A percentile compares a stretch with the other conserved stretches of the same genome.
These are phyloP conservation scores for Globisporangium okanoganense DNA, from an alignment of 352 stramenopile species.

Conservation along the genomic window DNA sequence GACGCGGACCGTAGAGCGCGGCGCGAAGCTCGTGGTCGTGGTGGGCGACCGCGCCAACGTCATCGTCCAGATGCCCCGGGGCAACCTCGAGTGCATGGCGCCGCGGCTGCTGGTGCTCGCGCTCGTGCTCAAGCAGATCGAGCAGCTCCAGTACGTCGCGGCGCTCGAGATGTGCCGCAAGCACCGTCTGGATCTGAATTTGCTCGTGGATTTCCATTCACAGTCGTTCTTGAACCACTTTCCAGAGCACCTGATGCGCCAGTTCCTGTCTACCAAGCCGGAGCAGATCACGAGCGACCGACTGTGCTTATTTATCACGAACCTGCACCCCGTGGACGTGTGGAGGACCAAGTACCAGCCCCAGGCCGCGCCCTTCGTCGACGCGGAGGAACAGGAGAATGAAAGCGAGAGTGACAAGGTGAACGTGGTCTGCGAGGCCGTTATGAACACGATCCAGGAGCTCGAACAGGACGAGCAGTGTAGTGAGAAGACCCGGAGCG, in stretches of 20 bases:
- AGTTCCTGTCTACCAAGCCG: constrained; percentile 26
- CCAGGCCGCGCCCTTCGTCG: constrained; percentile 29
- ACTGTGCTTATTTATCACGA: constrained; percentile 75
- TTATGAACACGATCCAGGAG: constrained; percentile 34
- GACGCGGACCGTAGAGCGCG: constrained; percentile 54
- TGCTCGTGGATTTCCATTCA: constrained; percentile 64
- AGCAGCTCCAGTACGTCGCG: constrained; percentile 30
- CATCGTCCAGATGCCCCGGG: constrained; percentile 70
- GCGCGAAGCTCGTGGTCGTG: constrained; percentile 54
- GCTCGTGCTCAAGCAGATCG: constrained; percentile 40
- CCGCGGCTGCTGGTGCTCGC: constrained; percentile 59
- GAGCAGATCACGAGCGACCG: constrained; percentile 47
- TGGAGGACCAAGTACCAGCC: constrained; percentile 66
- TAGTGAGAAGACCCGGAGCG: constrained; percentile 11
- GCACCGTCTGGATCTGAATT: constrained; percentile 74
- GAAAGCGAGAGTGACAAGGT: constrained; percentile 32
- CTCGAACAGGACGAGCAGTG: constrained; percentile 21
- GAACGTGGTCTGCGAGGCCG: constrained; percentile 49
- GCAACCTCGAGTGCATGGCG: constrained; percentile 68
- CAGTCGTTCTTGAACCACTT: constrained; percentile 39
- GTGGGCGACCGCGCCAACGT: constrained; percentile 49
- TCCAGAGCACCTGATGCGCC: constrained; percentile 22
- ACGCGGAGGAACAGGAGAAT: background rate
- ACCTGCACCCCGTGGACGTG: constrained; percentile 59
- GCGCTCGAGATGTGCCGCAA: constrained; percentile 72